Percentiles rank a stretch among this genome's conserved stretches.
Evolutionary conservation across 2,329 filamentous ascomycete species (phyloP).

Genomic region (Xylariomycetidae sp.): DNA sequence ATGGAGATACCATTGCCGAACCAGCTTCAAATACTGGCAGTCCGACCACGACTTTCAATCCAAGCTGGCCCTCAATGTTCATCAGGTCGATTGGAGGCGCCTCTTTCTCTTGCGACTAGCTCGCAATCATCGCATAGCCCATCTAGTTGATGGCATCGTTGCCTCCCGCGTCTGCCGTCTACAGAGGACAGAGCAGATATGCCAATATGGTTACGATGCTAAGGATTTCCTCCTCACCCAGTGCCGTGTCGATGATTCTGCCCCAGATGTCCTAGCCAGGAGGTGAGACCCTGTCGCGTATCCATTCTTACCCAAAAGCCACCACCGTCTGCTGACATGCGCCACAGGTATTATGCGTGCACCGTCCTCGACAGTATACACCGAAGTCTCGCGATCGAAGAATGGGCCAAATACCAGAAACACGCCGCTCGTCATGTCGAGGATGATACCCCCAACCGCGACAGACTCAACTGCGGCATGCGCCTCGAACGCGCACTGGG

Average conservation of each 20-base stretch:
- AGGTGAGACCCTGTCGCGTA: conserved; percentile 28
- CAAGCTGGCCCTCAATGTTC: conserved; percentile 50
- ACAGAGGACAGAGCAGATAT: conserved; percentile 65
- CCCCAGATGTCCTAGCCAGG: conserved; percentile 67
- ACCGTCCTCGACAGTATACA: conserved; percentile 75
- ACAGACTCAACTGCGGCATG: conserved; percentile 43
- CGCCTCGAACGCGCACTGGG: conserved; percentile 69
- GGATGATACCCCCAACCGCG: conserved; percentile 19
- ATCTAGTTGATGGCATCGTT: conserved; percentile 64
- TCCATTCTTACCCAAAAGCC: background rate
- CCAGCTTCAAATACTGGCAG: conserved; percentile 72
- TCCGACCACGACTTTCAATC: conserved; percentile 53
- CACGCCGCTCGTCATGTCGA: conserved; percentile 23
- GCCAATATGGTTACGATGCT: conserved; percentile 74
- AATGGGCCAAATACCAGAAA: conserved; percentile 61
- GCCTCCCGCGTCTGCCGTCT: conserved; percentile 66
- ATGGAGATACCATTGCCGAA: conserved; percentile 73
- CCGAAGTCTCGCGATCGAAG: conserved; percentile 69
- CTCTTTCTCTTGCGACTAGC: conserved; percentile 56
- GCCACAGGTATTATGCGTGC: conserved; percentile 63
- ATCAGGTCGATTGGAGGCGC: conserved; percentile 67
- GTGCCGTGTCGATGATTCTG: conserved; percentile 51
- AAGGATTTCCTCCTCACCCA: conserved; percentile 78
- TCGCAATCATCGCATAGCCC: conserved; percentile 47
- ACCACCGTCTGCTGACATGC: conserved; percentile 5